Evolutionary conservation across 1,284 basidiomycete genomes (phyloP).

Genomic region (Chalciporus piperatoides): DNA sequence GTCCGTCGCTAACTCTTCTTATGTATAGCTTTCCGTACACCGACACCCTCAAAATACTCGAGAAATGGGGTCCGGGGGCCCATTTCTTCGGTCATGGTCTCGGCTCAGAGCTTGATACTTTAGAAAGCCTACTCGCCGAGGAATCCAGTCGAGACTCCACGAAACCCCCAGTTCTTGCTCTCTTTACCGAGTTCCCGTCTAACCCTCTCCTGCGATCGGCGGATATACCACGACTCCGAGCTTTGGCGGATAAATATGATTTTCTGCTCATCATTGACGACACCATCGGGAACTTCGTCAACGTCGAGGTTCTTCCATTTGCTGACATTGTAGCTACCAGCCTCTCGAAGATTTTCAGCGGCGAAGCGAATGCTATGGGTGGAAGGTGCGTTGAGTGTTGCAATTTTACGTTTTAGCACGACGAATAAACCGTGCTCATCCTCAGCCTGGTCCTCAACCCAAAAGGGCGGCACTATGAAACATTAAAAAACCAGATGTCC

Average conservation of each 20-base stretch:
- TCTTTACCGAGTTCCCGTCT: constrained; percentile 91
- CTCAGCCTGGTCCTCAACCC: constrained; percentile 82
- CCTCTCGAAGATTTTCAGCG: constrained; percentile 94
- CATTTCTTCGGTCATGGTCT: constrained; percentile 86
- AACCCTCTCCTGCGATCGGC: constrained; percentile 90
- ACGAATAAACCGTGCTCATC: constrained; percentile 1
- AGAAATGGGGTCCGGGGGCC: constrained; percentile 97
- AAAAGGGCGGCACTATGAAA: constrained; percentile 58
- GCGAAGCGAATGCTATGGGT: constrained; percentile 96
- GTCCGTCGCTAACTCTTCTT: constrained; percentile 7
- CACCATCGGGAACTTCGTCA: constrained; percentile 94
- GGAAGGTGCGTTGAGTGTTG: constrained; percentile 65
- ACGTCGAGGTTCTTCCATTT: constrained; percentile 88
- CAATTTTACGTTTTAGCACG: neutral
- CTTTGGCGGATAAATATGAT: constrained; percentile 83
- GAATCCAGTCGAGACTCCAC: constrained; percentile 39
- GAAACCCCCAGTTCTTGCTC: constrained; percentile 52
- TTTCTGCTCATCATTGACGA: constrained; percentile 94
- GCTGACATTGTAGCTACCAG: constrained; percentile 95
- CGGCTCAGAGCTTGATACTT: constrained; percentile 69
- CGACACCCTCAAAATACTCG: constrained; percentile 94
- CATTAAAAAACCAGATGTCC: constrained; percentile 61
- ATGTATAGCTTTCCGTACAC: constrained; percentile 87
- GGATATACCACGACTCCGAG: constrained; percentile 74
- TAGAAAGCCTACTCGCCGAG: constrained; percentile 63